These are phyloP conservation scores for Erysimum cheiranthoides DNA, from an alignment of 345 rosid genomes.

Conservation along the genomic window DNA sequence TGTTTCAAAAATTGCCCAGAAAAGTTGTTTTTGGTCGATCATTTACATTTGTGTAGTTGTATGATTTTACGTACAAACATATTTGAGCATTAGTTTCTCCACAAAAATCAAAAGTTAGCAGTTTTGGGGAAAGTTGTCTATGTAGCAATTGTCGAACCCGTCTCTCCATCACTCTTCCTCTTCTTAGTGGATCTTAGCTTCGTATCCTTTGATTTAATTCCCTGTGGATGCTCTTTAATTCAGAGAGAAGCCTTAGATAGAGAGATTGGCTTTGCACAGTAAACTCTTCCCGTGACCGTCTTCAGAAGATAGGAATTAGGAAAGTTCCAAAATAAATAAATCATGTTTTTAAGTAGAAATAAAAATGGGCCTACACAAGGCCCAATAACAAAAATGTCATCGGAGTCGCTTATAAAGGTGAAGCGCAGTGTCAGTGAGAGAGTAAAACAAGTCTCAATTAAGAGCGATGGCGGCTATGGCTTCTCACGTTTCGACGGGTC, in stretches of 20 bases:
- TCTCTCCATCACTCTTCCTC: constrained; percentile 33
- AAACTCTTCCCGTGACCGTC: constrained; percentile 45
- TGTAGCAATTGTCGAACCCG: not conserved
- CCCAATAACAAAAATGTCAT: not conserved
- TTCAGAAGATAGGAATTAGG: constrained; percentile 2
- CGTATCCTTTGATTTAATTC: constrained; percentile 38
- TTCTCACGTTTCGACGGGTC: constrained; percentile 47
- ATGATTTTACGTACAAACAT: not conserved
- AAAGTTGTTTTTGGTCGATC: not conserved
- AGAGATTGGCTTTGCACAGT: constrained; percentile 37
- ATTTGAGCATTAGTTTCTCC: not conserved
- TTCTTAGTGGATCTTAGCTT: constrained; percentile 1
- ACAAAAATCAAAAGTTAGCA: not conserved
- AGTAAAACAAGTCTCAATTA: not conserved
- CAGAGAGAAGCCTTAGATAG: constrained; percentile 48
- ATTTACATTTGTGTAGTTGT: not conserved
- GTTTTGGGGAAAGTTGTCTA: no score
- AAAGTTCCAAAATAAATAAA: not conserved
- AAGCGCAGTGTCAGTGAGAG: constrained; percentile 19
- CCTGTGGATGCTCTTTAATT: constrained; percentile 44
- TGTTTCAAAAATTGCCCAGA: not conserved
- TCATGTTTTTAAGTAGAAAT: not conserved
- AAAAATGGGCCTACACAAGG: not conserved
- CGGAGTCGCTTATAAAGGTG: constrained; percentile 11
- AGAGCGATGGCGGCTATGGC: constrained; percentile 83